Evolutionary conservation across 371 early-diverging fungal genomes (phyloP).

Genomic region (Mortierella sp.): DNA sequence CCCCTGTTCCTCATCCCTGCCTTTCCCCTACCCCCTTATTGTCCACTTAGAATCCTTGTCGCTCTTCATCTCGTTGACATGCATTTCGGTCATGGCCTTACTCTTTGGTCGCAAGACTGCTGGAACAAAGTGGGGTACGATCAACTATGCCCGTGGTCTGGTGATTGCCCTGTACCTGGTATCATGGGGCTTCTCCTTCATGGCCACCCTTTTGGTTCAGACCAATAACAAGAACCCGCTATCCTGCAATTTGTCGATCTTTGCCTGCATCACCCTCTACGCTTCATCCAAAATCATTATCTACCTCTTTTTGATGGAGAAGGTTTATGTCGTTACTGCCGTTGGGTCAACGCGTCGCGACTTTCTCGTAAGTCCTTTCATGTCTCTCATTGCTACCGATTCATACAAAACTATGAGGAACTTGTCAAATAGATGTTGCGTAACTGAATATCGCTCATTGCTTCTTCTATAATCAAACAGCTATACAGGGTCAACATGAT

Average conservation of each 20-base stretch:
- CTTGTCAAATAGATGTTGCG: neutral
- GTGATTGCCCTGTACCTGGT: conserved; percentile 61
- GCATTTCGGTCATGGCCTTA: conserved; percentile 67
- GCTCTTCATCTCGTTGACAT: conserved; percentile 54
- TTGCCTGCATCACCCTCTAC: conserved; percentile 60
- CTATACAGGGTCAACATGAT: conserved; percentile 61
- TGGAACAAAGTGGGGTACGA: conserved; percentile 55
- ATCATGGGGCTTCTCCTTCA: conserved; percentile 67
- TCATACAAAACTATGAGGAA: neutral
- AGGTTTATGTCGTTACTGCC: conserved; percentile 62
- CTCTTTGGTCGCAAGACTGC: conserved; percentile 72
- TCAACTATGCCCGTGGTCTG: conserved; percentile 66
- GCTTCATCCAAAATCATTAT: conserved; percentile 63
- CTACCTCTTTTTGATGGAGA: conserved; percentile 70
- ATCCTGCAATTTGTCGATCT: conserved; percentile 64
- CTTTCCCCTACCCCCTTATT: neutral
- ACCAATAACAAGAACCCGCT: conserved; percentile 69
- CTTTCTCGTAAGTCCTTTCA: conserved; percentile 29
- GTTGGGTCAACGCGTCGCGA: conserved; percentile 35
- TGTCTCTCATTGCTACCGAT: neutral
- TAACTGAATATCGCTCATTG: neutral
- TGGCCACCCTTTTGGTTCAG: conserved; percentile 65
- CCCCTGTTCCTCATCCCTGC: neutral
- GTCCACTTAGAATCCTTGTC: conserved; percentile 16
- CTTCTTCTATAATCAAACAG: neutral